Evolutionary conservation across 2,329 filamentous ascomycete genomes (phyloP).

Genomic region (Akanthomyces dipterigenus): DNA sequence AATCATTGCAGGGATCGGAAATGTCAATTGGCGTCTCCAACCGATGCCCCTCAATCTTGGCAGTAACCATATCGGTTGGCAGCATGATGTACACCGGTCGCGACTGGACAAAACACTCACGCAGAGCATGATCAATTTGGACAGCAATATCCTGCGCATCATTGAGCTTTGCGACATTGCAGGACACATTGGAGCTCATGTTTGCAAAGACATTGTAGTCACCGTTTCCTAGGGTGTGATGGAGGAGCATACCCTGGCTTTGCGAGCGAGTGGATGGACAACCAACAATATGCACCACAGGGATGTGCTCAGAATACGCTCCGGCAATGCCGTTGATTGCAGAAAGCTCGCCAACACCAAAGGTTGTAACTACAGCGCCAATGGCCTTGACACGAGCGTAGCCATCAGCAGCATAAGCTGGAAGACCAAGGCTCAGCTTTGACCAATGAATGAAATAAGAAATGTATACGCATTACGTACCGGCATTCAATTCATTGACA

Average conservation of each 20-base stretch:
- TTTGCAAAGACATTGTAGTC: slow-evolving; percentile 78
- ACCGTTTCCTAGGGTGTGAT: slow-evolving; percentile 69
- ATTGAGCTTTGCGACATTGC: slow-evolving; percentile 63
- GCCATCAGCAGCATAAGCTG: slow-evolving; percentile 72
- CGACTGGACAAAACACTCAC: slow-evolving; percentile 65
- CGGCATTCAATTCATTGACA: slow-evolving; percentile 67
- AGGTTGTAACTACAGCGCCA: slow-evolving; percentile 65
- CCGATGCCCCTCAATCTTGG: slow-evolving; percentile 67
- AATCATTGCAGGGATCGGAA: slow-evolving; percentile 55
- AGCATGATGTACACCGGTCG: slow-evolving; percentile 79
- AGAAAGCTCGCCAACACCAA: slow-evolving; percentile 69
- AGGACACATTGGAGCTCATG: slow-evolving; percentile 69
- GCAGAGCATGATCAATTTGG: slow-evolving; percentile 72
- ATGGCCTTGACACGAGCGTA: slow-evolving; percentile 69
- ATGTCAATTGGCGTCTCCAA: slow-evolving; percentile 67
- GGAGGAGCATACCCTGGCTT: slow-evolving; percentile 43
- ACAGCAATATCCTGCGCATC: slow-evolving; percentile 62
- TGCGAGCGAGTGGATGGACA: slow-evolving; percentile 43
- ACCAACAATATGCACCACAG: slow-evolving; percentile 62
- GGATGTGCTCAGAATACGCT: slow-evolving; percentile 66
- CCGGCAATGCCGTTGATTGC: slow-evolving; percentile 68
- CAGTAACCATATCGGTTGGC: slow-evolving; percentile 71
- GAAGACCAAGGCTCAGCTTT: slow-evolving; percentile 12
- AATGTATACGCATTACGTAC: slow-evolving; percentile 26
- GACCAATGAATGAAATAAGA: neutral